Evolutionary conservation across 2,329 filamentous ascomycete genomes (phyloP), one percentile per base, ranked within the genome.

Genomic region (Ophiocordyceps camponoti-leonardi): DNA sequence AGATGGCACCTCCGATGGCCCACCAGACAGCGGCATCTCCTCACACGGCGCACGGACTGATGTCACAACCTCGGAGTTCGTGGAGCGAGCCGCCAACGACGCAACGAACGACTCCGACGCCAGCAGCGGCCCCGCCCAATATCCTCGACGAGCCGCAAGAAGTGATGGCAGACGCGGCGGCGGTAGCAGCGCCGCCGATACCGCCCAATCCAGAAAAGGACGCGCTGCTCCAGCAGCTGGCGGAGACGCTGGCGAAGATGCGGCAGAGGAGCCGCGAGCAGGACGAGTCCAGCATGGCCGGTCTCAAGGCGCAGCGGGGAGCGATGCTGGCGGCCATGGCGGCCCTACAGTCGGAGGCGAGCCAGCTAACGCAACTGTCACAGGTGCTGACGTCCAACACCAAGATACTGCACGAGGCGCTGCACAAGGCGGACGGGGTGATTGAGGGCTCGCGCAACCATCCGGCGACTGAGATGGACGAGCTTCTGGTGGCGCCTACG

Each of bases 121-220:
- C 14, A 30, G 16, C 49, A 22, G 44, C 49, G 18, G 44, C 49
- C 16, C 70, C 61, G 23, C 72, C 64, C 2, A 73, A 79, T 55
- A 53, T 65, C 23, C 68, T 79, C 53, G 75, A 79, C 49, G 73
- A 74, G 11, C 61, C 76, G 22, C 54, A 67, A 14, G 64, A 67
- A 16, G 64, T 73, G 13, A 68, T 74, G 2, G 62, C 67, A 1
- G 60, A 65, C 4, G 64, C 67, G 0, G 65, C 71, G 20, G 65
- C 71, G 20, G 58, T 78, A 8, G 72, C 81, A 6, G 77, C 86
- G 1, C 90, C 92, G 0, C 88, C 90, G 0, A 86, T 95, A 30
- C 90, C 92, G 0, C 88, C 87, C 0, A 98, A 98, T 56, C 92
- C 92, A 0, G 86, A 96, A 63, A 95, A 94, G 59, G 87, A 96